phyloP scores from a whole-genome alignment of 129 eudicot species.

The Artemisia argyi region DNA sequence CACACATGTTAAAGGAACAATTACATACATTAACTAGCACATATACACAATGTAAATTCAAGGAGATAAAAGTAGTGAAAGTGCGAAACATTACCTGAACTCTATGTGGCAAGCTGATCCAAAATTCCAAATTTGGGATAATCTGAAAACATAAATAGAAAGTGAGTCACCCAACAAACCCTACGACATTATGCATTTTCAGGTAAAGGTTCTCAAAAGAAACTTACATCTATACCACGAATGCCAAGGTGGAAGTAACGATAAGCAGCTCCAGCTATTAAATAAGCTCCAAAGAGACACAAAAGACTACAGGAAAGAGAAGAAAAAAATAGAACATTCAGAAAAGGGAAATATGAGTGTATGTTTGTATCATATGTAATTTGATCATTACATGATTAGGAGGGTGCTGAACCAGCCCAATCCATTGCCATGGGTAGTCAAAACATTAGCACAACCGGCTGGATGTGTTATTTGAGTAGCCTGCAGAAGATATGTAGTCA shows the following conservation, averaged over 20 bases:
- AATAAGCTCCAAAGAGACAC: conserved; percentile 69
- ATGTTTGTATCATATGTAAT: neutral
- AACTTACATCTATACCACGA: conserved; percentile 84
- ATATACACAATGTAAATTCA: neutral
- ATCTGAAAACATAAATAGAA: conserved; percentile 45
- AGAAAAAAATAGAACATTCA: neutral
- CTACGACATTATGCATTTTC: neutral
- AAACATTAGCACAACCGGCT: conserved; percentile 75
- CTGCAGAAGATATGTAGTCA: conserved; percentile 37
- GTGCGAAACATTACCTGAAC: conserved; percentile 50
- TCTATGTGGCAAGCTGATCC: conserved; percentile 87
- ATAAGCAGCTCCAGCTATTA: conserved; percentile 67
- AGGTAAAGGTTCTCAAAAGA: conserved; percentile 6
- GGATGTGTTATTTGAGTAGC: conserved; percentile 79
- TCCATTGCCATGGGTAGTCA: conserved; percentile 58
- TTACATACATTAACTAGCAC: neutral
- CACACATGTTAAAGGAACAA: conserved; percentile 17
- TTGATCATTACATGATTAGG: conserved; percentile 50
- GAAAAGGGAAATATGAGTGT: conserved; percentile 4
- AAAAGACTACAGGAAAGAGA: conserved; percentile 44
- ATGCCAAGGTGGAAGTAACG: conserved; percentile 66
- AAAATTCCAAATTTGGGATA: conserved; percentile 81
- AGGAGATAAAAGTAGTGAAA: neutral
- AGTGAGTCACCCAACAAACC: neutral
- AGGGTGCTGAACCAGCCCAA: conserved; percentile 80